These are phyloP conservation scores for Malania oleifera DNA, from an alignment of 164 flowering plant genomes.

Conservation along the genomic window DNA sequence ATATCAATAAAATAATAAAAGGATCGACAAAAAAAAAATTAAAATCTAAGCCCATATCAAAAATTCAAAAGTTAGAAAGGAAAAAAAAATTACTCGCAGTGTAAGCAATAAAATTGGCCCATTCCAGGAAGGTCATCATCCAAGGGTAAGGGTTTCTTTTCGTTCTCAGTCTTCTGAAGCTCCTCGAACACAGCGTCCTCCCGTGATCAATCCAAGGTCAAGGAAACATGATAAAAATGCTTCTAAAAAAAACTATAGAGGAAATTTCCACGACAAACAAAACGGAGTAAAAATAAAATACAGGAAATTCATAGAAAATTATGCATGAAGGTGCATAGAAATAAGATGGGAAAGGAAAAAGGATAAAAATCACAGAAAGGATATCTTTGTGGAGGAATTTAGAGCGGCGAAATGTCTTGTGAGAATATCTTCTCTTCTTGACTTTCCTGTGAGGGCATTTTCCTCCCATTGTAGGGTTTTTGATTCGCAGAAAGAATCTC, in stretches of 20 bases:
- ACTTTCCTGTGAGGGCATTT: constrained; percentile 87
- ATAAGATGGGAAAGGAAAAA: neutral
- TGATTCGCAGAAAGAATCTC: neutral
- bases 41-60: neutral
- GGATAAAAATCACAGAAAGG: constrained; percentile 35
- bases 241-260: neutral
- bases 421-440: constrained; percentile 80
- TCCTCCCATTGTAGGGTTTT: constrained; percentile 54
- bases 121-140: constrained; percentile 95
- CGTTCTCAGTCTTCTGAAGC: constrained; percentile 53
- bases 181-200: constrained; percentile 75
- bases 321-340: no score
- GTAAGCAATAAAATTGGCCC: constrained; percentile 94
- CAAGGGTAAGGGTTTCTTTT: constrained; percentile 40
- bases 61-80: neutral
- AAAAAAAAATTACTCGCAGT: constrained; percentile 73
- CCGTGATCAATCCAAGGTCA: constrained; percentile 40
- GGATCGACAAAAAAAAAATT: neutral
- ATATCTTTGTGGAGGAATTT: constrained; percentile 79
- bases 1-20: neutral
- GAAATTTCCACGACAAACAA: neutral
- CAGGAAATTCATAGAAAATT: no score
- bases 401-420: constrained; percentile 73
- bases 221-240: constrained; percentile 19
- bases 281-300: neutral